Conservation (phyloP, 2,329 filamentous ascomycete species). For the Teratosphaeria destructans region DNA sequence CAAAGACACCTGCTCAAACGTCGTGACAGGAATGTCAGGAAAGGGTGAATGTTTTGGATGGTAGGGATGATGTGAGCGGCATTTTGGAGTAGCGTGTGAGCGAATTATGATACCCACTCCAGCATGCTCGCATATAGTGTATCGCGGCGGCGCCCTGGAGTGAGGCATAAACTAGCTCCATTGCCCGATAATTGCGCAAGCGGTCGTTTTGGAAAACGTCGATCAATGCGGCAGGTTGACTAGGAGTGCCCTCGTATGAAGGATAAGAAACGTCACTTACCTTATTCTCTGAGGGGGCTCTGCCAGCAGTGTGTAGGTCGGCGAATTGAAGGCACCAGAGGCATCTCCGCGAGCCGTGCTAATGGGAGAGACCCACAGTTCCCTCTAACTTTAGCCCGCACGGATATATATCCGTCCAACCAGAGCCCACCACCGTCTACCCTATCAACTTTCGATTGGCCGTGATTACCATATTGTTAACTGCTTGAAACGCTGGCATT, state of each 20-base stretch:
- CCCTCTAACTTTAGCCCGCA: neutral
- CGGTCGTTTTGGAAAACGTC: neutral
- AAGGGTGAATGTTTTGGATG: neutral
- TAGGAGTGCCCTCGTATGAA: too few species aligned
- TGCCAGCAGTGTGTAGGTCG: too few species aligned
- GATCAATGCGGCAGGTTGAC: neutral
- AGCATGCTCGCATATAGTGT: neutral
- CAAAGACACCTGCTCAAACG: constrained; percentile 18
- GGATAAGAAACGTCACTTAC: too few species aligned
- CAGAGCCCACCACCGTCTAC: neutral
- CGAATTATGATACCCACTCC: neutral
- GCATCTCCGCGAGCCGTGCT: neutral
- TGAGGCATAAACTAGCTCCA: neutral
- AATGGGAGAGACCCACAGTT: neutral
- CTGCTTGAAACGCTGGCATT: neutral
- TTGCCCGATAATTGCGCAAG: neutral
- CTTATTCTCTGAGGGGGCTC: too few species aligned
- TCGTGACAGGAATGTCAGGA: neutral
- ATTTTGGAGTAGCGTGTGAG: neutral
- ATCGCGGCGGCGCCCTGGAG: neutral
- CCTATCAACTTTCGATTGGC: neutral
- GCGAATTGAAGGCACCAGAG: neutral
- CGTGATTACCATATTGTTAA: neutral
- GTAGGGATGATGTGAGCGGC: neutral
- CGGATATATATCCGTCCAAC: neutral